Conservation (phyloP, 129 eudicot species). For the Solidago caesia region DNA sequence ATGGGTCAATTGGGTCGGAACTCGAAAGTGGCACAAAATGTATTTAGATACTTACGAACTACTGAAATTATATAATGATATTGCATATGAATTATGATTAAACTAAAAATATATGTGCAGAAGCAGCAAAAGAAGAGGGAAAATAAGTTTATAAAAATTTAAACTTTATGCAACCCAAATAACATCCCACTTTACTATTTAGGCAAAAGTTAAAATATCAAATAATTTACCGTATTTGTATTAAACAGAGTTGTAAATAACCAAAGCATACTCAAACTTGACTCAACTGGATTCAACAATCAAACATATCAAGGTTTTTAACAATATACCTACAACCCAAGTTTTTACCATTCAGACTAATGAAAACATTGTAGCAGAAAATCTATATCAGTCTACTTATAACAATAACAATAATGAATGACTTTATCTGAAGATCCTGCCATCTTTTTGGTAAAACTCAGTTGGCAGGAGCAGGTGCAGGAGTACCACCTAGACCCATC, state of each 20-base stretch:
- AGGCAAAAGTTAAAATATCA: background rate
- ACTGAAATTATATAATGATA: background rate
- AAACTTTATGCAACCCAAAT: background rate
- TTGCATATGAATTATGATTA: background rate
- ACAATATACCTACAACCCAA: background rate
- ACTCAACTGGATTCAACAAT: background rate
- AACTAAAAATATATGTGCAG: background rate
- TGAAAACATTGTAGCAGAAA: constrained; percentile 1
- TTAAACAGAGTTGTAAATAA: background rate
- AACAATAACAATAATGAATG: background rate
- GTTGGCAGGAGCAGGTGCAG: constrained; percentile 34
- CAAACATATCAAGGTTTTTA: background rate
- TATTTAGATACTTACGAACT: background rate
- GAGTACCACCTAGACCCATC: constrained; percentile 69
- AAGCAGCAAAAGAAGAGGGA: background rate
- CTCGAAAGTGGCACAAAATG: background rate
- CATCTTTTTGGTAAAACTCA: constrained; percentile 22
- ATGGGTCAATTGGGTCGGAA: background rate
- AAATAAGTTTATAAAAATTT: background rate
- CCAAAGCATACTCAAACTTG: background rate
- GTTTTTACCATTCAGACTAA: background rate
- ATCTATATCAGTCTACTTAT: background rate
- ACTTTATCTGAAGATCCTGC: background rate
- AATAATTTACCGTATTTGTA: background rate
- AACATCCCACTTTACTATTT: background rate